Conservation (phyloP, 2,329 filamentous ascomycete species). For the Fonsecaea nubica region DNA sequence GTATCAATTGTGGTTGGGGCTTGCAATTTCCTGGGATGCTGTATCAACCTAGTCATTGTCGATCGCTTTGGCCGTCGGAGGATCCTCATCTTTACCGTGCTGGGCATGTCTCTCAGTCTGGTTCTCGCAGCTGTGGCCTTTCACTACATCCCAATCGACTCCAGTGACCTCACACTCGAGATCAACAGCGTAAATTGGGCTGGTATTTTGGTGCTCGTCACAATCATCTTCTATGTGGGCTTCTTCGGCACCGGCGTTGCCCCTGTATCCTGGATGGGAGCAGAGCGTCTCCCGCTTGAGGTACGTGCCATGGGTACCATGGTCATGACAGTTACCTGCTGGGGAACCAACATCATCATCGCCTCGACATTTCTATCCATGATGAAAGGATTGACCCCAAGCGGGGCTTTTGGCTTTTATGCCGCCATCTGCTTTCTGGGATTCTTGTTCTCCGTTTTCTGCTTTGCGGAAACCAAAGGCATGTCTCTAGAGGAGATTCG, state of each 20-base stretch:
- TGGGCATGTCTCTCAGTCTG: conserved; percentile 79
- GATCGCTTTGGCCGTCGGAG: conserved; percentile 78
- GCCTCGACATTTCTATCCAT: conserved; percentile 86
- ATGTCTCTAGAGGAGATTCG: conserved; percentile 81
- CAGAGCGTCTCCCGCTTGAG: conserved; percentile 80
- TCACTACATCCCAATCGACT: conserved; percentile 58
- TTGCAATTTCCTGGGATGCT: conserved; percentile 70
- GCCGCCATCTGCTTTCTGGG: conserved; percentile 71
- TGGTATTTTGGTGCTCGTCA: conserved; percentile 68
- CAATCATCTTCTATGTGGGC: conserved; percentile 83
- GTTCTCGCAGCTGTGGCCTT: conserved; percentile 76
- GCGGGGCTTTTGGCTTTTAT: conserved; percentile 80
- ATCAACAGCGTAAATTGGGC: conserved; percentile 42
- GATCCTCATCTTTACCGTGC: conserved; percentile 81
- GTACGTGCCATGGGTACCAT: conserved; percentile 68
- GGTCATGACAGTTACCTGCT: conserved; percentile 72
- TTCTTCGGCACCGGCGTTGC: conserved; percentile 86
- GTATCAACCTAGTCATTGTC: conserved; percentile 59
- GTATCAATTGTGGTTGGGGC: conserved; percentile 79
- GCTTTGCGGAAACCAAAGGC: conserved; percentile 87
- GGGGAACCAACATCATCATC: conserved; percentile 84
- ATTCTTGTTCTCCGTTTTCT: conserved; percentile 70
- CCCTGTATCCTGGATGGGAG: conserved; percentile 95
- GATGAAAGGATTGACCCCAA: conserved; percentile 75
- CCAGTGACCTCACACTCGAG: conserved; percentile 24